Percentiles rank a stretch among this genome's conserved stretches.
These are phyloP conservation scores for Aeschynomene evenia DNA, from an alignment of 306 rosid genomes.

Conservation along the genomic window DNA sequence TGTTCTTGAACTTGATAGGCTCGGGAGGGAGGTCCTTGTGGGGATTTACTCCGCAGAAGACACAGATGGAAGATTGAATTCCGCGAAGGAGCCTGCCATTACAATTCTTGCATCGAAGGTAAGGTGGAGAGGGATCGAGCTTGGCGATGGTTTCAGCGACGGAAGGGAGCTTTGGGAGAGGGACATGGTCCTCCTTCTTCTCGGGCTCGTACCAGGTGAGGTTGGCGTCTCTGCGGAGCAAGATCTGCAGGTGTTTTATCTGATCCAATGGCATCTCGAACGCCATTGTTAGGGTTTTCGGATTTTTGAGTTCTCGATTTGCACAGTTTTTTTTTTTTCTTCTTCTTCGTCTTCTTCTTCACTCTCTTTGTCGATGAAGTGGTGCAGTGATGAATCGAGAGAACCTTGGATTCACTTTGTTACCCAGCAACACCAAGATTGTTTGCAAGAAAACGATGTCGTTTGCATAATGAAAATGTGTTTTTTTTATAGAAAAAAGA, in stretches of 20 bases:
- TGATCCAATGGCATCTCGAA: constrained; percentile 70
- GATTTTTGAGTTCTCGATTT: not conserved
- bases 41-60: constrained; percentile 69
- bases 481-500: no score
- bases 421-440: not conserved
- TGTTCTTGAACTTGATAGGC: constrained; percentile 63
- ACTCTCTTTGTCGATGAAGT: not conserved
- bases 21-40: constrained; percentile 65
- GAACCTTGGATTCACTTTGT: not conserved
- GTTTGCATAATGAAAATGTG: not conserved
- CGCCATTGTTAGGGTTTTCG: constrained; percentile 50
- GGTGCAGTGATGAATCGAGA: not conserved
- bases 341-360: not conserved
- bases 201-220: constrained; percentile 71
- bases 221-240: constrained; percentile 61
- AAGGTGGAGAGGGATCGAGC: constrained; percentile 78
- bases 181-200: constrained; percentile 40
- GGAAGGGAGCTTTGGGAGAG: constrained; percentile 61
- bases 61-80: constrained; percentile 56
- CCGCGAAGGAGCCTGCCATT: constrained; percentile 73
- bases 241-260: constrained; percentile 60
- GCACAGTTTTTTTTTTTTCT: not conserved
- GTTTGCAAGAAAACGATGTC: not conserved
- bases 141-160: constrained; percentile 54
- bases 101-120: constrained; percentile 80